phyloP scores from a whole-genome alignment of 148 eudicot species.

The Heliamphora exappendiculata region DNA sequence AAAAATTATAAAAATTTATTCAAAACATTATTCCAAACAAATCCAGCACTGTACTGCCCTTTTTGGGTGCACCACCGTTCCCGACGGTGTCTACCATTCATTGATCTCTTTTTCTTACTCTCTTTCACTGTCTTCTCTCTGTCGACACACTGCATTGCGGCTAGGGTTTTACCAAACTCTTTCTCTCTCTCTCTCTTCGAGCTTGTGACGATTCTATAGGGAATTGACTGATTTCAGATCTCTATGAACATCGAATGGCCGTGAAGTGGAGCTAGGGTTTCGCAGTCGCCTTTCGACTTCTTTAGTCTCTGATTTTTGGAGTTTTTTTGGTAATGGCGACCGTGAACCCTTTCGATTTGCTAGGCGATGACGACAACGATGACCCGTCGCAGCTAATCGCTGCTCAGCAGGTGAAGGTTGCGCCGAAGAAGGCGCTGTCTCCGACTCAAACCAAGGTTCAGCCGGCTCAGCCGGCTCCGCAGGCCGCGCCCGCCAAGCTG shows the following conservation, averaged over 20 bases:
- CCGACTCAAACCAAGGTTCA: constrained; percentile 20
- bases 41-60: too few relatives aligned
- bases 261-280: constrained; percentile 12
- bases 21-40: too few relatives aligned
- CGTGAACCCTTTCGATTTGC: constrained; percentile 71
- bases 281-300: background rate
- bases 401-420: constrained; percentile 32
- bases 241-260: constrained; percentile 1
- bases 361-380: constrained; percentile 61
- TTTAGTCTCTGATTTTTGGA: too few relatives aligned
- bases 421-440: constrained; percentile 33
- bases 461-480: constrained; percentile 19
- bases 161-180: constrained; percentile 25
- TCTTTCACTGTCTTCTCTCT: background rate
- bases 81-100: too few relatives aligned
- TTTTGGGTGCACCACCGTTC: too few relatives aligned
- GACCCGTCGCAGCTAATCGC: constrained; percentile 52
- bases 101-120: background rate
- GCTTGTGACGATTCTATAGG: background rate
- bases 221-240: constrained; percentile 5
- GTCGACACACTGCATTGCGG: constrained; percentile 24
- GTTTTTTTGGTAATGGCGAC: constrained; percentile 38
- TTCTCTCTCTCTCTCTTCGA: background rate
- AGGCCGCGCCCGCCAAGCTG: constrained; percentile 25
- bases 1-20: too few relatives aligned